Conservation (phyloP, 257 asterid genomes). For the Thymus mandschuricus region DNA sequence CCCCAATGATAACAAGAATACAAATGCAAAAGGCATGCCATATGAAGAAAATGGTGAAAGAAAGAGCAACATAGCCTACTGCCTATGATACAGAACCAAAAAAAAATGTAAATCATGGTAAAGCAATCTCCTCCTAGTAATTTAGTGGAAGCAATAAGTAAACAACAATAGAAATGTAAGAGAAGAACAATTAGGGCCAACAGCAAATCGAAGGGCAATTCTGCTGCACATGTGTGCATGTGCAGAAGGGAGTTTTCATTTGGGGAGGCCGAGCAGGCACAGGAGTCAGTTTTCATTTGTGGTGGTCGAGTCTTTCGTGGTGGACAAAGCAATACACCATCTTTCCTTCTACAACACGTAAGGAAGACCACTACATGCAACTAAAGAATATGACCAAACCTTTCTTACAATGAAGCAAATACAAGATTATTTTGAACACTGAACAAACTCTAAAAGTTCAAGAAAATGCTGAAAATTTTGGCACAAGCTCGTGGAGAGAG, state of each 20-base stretch:
- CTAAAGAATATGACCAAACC: neutral
- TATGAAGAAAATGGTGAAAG: neutral
- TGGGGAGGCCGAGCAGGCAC: too few species aligned
- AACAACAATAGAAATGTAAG: slow-evolving; percentile 10
- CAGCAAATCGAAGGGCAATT: neutral
- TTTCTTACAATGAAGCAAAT: neutral
- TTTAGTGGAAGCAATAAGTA: neutral
- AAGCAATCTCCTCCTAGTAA: neutral
- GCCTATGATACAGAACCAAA: neutral
- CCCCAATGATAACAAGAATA: too few species aligned
- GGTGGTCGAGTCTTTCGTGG: neutral
- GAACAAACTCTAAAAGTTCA: neutral
- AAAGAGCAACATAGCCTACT: neutral
- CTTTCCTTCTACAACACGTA: neutral
- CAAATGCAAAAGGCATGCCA: neutral
- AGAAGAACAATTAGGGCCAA: neutral
- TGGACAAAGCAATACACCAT: neutral
- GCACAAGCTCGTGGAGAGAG: neutral
- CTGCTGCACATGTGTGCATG: neutral
- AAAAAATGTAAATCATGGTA: neutral
- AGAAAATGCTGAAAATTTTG: slow-evolving; percentile 1
- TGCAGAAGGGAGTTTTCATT: neutral
- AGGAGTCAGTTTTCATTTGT: neutral
- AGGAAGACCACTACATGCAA: neutral
- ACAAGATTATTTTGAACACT: neutral